These are phyloP conservation scores for Cornus suecica DNA, from an alignment of 148 eudicot genomes.

Conservation along the genomic window DNA sequence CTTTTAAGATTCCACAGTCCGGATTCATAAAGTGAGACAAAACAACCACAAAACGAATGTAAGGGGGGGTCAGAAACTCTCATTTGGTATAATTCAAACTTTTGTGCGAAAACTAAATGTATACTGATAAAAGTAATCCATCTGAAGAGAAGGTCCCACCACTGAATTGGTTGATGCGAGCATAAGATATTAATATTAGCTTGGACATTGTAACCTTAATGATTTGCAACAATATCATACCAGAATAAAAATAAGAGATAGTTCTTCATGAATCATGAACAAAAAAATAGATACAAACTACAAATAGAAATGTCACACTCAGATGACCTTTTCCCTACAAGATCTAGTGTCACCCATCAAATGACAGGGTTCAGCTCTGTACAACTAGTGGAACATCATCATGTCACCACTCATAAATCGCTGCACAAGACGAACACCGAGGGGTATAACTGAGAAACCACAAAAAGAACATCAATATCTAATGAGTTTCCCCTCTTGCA, in stretches of 20 bases:
- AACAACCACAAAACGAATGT: background rate
- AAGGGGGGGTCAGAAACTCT: background rate
- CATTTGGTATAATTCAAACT: background rate
- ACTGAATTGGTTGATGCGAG: too few relatives aligned
- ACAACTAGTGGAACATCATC: background rate
- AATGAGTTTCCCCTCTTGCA: background rate
- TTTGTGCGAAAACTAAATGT: background rate
- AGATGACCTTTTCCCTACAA: background rate
- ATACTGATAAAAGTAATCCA: background rate
- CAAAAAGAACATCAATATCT: background rate
- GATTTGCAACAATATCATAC: background rate
- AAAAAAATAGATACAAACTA: background rate
- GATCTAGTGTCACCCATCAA: background rate
- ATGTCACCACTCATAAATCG: background rate
- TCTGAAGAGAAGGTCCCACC: background rate
- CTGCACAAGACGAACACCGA: background rate
- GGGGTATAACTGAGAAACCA: background rate
- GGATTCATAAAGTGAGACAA: background rate
- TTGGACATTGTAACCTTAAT: background rate
- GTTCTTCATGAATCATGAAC: background rate
- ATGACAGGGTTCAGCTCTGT: constrained; percentile 1
- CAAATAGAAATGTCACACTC: constrained; percentile 3
- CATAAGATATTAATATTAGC: background rate
- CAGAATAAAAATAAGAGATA: background rate
- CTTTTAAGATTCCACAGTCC: background rate